A percentile compares a stretch with the other conserved stretches of the same genome.
phyloP scores from a whole-genome alignment of 345 rosid genomes.

The Cardamine resedifolia region DNA sequence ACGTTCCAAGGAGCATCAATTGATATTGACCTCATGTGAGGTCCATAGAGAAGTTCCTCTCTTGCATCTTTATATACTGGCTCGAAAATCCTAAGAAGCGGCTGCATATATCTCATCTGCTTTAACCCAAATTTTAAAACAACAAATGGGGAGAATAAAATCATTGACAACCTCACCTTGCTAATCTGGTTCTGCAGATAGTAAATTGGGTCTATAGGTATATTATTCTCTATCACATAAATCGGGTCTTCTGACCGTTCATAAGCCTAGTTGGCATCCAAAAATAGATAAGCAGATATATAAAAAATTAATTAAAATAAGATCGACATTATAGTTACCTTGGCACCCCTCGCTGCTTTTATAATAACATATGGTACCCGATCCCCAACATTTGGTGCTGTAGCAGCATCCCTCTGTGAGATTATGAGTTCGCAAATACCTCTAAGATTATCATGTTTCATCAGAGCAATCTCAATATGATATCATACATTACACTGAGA shows the following conservation, averaged over 20 bases:
- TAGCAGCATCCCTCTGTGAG: constrained; percentile 86
- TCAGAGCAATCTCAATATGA: no score
- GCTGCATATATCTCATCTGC: constrained; percentile 44
- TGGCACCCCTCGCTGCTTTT: constrained; percentile 91
- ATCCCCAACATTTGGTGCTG: constrained; percentile 96
- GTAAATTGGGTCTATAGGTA: constrained; percentile 85
- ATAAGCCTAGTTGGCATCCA: constrained; percentile 60
- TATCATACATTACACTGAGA: no score
- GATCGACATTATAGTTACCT: constrained; percentile 47
- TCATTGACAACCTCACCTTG: constrained; percentile 53
- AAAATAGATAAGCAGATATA: constrained; percentile 5
- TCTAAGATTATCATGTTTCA: no score
- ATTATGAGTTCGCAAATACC: constrained; percentile 9
- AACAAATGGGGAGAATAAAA: neutral
- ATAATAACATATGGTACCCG: constrained; percentile 89
- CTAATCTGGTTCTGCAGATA: constrained; percentile 89
- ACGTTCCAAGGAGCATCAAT: constrained; percentile 79
- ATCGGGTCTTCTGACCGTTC: constrained; percentile 94
- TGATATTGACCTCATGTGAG: constrained; percentile 85
- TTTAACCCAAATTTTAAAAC: constrained; percentile 10
- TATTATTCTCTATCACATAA: constrained; percentile 79
- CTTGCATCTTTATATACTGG: constrained; percentile 91
- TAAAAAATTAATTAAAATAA: no score
- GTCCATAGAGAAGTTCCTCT: constrained; percentile 80
- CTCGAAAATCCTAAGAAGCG: constrained; percentile 87